Conservation (phyloP, 768 basidiomycete species). For the Xanthoconium stramineum region DNA sequence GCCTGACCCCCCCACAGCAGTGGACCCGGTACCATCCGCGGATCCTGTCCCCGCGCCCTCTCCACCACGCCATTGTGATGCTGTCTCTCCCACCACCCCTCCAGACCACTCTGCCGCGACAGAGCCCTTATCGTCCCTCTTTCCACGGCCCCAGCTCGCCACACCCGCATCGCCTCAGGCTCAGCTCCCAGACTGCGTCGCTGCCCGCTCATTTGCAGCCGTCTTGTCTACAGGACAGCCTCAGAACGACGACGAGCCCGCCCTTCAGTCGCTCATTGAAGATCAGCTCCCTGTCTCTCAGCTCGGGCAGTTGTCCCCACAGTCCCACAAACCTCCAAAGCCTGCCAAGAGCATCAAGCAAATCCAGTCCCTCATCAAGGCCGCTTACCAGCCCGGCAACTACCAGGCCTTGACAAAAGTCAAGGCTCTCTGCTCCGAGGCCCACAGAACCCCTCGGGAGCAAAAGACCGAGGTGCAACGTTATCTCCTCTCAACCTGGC, state of each 20-base stretch:
- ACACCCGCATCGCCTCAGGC: conserved; percentile 35
- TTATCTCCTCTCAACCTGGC: conserved; percentile 42
- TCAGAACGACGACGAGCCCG: conserved; percentile 22
- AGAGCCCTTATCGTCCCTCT: conserved; percentile 19
- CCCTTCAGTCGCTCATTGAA: conserved; percentile 24
- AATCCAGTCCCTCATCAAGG: conserved; percentile 40
- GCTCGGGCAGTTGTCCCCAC: conserved; percentile 24
- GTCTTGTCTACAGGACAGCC: conserved; percentile 31
- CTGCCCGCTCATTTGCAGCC: conserved; percentile 33
- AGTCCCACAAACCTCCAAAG: conserved; percentile 17
- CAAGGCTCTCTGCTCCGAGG: conserved; percentile 44
- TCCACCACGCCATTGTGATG: conserved; percentile 6
- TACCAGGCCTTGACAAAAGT: conserved; percentile 39
- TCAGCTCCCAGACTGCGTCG: conserved; percentile 33
- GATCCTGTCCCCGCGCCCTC: not conserved
- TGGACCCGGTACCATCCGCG: no score
- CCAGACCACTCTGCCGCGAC: conserved; percentile 6
- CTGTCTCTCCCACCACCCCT: not conserved
- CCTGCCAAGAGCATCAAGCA: conserved; percentile 38
- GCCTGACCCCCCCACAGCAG: not conserved
- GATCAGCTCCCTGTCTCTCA: conserved; percentile 13
- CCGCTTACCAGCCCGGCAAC: conserved; percentile 43
- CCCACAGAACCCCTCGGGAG: conserved; percentile 42
- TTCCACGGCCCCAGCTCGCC: conserved; percentile 24
- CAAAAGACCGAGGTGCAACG: conserved; percentile 44